Evolutionary conservation across 495 filamentous ascomycete species (phyloP).

Genomic region (Penicillium maclennaniae): DNA sequence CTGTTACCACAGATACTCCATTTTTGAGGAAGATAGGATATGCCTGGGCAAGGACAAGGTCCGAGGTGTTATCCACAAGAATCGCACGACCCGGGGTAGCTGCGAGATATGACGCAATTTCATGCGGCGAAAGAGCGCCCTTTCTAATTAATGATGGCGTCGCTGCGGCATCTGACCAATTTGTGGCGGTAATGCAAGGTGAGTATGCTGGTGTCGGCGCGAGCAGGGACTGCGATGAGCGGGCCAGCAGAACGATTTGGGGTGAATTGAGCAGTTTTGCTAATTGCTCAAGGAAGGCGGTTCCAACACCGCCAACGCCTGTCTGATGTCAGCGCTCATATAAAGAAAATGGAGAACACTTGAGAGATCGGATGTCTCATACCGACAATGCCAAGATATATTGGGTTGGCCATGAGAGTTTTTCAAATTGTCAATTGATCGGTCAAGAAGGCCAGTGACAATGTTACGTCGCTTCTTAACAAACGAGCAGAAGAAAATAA

Average conservation of each 20-base stretch:
- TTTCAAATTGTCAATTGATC: background rate
- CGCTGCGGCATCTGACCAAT: conserved; percentile 52
- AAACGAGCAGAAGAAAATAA: too few relatives aligned
- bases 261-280: background rate
- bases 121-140: conserved; percentile 52
- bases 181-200: conserved; percentile 49
- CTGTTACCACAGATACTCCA: conserved; percentile 87
- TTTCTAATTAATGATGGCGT: conserved; percentile 50
- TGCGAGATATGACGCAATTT: conserved; percentile 68
- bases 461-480: too few relatives aligned
- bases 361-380: background rate
- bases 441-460: too few relatives aligned
- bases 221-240: conserved; percentile 69
- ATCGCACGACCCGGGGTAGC: conserved; percentile 67
- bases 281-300: conserved; percentile 6
- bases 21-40: conserved; percentile 75
- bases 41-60: conserved; percentile 66
- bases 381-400: conserved; percentile 6
- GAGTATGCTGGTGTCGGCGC: conserved; percentile 43
- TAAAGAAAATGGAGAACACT: background rate
- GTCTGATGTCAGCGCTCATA: background rate
- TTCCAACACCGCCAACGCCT: conserved; percentile 7
- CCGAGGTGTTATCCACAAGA: conserved; percentile 92
- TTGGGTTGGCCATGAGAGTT: background rate
- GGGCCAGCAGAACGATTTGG: conserved; percentile 3